phyloP scores from a whole-genome alignment of 257 asterid genomes.

The Orobanche coerulescens region DNA sequence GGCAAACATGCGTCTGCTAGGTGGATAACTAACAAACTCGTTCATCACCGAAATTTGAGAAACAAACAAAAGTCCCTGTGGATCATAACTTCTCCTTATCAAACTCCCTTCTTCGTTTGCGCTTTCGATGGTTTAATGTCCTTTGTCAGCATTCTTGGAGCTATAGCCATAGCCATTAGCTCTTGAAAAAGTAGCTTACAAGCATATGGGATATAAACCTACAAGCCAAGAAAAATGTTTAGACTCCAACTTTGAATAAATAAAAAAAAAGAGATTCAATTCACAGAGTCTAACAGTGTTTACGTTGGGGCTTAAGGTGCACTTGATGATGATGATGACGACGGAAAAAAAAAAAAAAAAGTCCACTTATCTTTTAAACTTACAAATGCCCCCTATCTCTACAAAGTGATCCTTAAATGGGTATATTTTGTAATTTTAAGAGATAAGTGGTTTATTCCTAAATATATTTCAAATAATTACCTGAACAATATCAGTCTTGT shows the following conservation, averaged over 20 bases:
- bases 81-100: background rate
- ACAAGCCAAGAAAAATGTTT: slow-evolving; percentile 13
- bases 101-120: slow-evolving; percentile 52
- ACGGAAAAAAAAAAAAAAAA: background rate
- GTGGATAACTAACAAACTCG: background rate
- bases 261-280: too few relatives aligned
- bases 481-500: slow-evolving; percentile 92
- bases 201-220: slow-evolving; percentile 93
- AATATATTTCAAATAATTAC: slow-evolving; percentile 23
- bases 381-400: too few relatives aligned
- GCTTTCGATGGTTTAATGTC: slow-evolving; percentile 59
- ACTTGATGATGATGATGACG: too few relatives aligned
- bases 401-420: too few relatives aligned
- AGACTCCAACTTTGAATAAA: background rate
- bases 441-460: too few relatives aligned
- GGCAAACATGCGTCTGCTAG: too few relatives aligned
- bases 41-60: background rate
- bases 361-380: too few relatives aligned
- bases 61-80: background rate
- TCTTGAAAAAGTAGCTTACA: slow-evolving; percentile 92
- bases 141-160: slow-evolving; percentile 92
- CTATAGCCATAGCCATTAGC: slow-evolving; percentile 96
- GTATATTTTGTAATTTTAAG: too few relatives aligned
- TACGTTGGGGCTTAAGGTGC: too few relatives aligned
- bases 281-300: too few relatives aligned